Percentiles rank a stretch among this genome's conserved stretches.
These are phyloP conservation scores for Orychophragmus violaceus DNA, from an alignment of 345 rosid species.

Conservation along the genomic window DNA sequence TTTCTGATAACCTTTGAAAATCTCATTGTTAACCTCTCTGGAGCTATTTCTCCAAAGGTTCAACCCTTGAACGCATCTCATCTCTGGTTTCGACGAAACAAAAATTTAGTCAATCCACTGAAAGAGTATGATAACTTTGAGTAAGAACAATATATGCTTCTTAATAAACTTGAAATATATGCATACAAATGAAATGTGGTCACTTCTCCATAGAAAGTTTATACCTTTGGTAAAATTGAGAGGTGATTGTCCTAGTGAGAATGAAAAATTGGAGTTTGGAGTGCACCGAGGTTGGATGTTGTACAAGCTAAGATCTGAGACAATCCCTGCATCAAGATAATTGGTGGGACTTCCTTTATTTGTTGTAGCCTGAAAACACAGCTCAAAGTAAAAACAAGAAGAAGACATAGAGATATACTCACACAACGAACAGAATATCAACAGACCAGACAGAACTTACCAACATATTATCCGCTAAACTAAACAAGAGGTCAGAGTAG, in stretches of 20 bases:
- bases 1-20: slow-evolving; percentile 57
- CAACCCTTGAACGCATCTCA: slow-evolving; percentile 38
- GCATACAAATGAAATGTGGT: not conserved
- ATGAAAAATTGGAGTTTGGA: slow-evolving; percentile 34
- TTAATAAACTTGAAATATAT: not conserved
- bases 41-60: slow-evolving; percentile 65
- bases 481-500: slow-evolving; percentile 33
- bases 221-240: slow-evolving; percentile 37
- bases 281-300: slow-evolving; percentile 46
- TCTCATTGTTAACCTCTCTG: slow-evolving; percentile 54
- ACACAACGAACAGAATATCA: not conserved
- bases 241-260: slow-evolving; percentile 19
- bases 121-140: not conserved
- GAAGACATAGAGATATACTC: not conserved
- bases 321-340: slow-evolving; percentile 56
- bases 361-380: slow-evolving; percentile 58
- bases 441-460: slow-evolving; percentile 35
- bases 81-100: not conserved
- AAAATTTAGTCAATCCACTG: not conserved
- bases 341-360: slow-evolving; percentile 27
- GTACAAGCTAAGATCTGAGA: slow-evolving; percentile 42
- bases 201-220: not conserved
- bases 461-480: slow-evolving; percentile 39
- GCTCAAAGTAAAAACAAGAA: not conserved
- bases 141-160: not conserved